These are phyloP conservation scores for Sphaerulina populicola DNA, from an alignment of 2,329 filamentous ascomycete species.

Conservation along the genomic window DNA sequence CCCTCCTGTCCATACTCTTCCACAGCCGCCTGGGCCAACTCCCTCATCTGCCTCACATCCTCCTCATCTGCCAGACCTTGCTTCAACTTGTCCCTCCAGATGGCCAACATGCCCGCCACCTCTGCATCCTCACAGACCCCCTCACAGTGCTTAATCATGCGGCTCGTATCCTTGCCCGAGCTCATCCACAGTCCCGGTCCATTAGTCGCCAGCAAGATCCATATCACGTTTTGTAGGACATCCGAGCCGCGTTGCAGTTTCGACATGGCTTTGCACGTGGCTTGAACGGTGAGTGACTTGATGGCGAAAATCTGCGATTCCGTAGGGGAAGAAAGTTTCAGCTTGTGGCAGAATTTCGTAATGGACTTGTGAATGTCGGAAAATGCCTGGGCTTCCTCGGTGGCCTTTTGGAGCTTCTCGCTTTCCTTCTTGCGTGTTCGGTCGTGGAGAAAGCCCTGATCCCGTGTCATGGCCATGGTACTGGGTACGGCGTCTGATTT, in stretches of 20 bases:
- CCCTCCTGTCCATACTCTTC: slow-evolving; percentile 14
- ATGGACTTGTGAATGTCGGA: slow-evolving; percentile 21
- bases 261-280: slow-evolving; percentile 23
- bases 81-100: slow-evolving; percentile 29
- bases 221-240: slow-evolving; percentile 31
- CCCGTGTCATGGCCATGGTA: slow-evolving; percentile 11
- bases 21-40: slow-evolving; percentile 22
- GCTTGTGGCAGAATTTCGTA: slow-evolving; percentile 24
- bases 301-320: slow-evolving; percentile 10
- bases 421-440: slow-evolving; percentile 21
- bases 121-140: slow-evolving; percentile 21
- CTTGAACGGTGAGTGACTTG: slow-evolving; percentile 19
- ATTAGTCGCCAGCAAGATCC: slow-evolving; percentile 27
- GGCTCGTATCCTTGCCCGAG: slow-evolving; percentile 32
- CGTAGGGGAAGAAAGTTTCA: slow-evolving; percentile 22
- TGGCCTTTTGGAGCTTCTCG: slow-evolving; percentile 25
- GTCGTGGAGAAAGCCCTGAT: slow-evolving; percentile 20
- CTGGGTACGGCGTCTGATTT: slow-evolving; percentile 22
- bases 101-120: slow-evolving; percentile 21
- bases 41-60: slow-evolving; percentile 25
- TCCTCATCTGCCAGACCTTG: slow-evolving; percentile 21
- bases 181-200: slow-evolving; percentile 29
- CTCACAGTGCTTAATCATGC: slow-evolving; percentile 31
- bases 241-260: slow-evolving; percentile 26
- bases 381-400: slow-evolving; percentile 19